Conservation (phyloP, 2,329 filamentous ascomycete species). For the Aspergillus tanneri region DNA sequence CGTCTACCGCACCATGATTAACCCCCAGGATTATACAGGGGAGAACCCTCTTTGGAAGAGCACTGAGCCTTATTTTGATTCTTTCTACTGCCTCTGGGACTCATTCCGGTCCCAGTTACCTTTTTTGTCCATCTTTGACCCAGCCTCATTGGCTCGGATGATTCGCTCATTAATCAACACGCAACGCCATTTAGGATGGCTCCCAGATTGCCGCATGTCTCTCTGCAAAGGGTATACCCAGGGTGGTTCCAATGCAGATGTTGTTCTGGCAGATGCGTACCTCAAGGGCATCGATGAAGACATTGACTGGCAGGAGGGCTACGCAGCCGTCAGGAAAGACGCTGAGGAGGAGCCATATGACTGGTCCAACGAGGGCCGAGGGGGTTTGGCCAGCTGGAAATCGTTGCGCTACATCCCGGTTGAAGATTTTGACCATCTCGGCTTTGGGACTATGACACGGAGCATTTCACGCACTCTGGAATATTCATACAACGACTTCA, state of each 20-base stretch:
- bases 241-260: conserved; percentile 70
- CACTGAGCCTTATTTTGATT: conserved; percentile 69
- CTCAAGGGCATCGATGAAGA: conserved; percentile 63
- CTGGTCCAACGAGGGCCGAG: conserved; percentile 68
- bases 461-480: conserved; percentile 71
- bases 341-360: conserved; percentile 68
- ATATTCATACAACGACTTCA: conserved; percentile 74
- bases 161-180: conserved; percentile 69
- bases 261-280: conserved; percentile 65
- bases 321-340: conserved; percentile 67
- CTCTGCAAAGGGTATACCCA: conserved; percentile 71
- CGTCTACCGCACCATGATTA: conserved; percentile 67
- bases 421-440: conserved; percentile 65
- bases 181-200: conserved; percentile 67
- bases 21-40: conserved; percentile 69
- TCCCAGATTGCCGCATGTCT: conserved; percentile 73
- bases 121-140: conserved; percentile 67
- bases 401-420: conserved; percentile 67
- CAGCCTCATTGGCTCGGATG: conserved; percentile 61
- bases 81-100: conserved; percentile 74
- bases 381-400: conserved; percentile 71
- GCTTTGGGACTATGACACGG: conserved; percentile 68
- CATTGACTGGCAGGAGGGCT: conserved; percentile 67
- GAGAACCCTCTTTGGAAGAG: conserved; percentile 68
- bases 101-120: conserved; percentile 67